phyloP scores from a whole-genome alignment of 1,284 basidiomycete species.

The Ganoderma multipileum region DNA sequence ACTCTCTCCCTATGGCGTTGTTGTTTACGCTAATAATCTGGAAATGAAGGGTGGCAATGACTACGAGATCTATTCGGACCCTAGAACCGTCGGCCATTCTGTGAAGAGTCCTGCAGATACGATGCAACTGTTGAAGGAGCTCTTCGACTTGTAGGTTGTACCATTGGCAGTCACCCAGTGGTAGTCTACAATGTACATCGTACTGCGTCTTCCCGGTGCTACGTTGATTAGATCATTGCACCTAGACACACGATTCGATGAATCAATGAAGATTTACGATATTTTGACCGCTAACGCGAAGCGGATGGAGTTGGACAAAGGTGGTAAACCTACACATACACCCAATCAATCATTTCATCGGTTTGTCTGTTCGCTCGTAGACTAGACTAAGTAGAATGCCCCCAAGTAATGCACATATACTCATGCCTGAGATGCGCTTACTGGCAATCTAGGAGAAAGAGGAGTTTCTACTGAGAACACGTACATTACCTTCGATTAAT shows the following conservation, averaged over 20 bases:
- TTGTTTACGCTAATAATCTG: neutral
- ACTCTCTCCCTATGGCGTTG: neutral
- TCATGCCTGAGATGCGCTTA: too few species aligned
- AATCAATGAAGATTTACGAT: too few species aligned
- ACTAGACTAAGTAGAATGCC: too few species aligned
- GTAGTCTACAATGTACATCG: neutral
- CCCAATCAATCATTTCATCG: neutral
- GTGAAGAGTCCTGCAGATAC: conserved; percentile 86
- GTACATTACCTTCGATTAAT: too few species aligned
- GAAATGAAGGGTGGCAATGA: conserved; percentile 89
- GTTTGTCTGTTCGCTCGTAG: too few species aligned
- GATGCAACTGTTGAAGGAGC: conserved; percentile 68
- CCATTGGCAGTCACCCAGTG: neutral
- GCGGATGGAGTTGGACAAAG: neutral
- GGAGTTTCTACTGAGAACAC: too few species aligned
- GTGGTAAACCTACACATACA: neutral
- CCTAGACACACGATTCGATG: neutral
- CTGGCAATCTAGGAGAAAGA: too few species aligned
- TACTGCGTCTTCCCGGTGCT: neutral
- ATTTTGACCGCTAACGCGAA: neutral
- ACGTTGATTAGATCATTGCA: neutral
- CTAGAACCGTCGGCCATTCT: conserved; percentile 87
- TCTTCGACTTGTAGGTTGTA: conserved; percentile 59
- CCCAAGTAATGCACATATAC: too few species aligned
- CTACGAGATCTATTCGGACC: conserved; percentile 89